phyloP scores from a whole-genome alignment of 345 rosid genomes.

The Viola odorata region DNA sequence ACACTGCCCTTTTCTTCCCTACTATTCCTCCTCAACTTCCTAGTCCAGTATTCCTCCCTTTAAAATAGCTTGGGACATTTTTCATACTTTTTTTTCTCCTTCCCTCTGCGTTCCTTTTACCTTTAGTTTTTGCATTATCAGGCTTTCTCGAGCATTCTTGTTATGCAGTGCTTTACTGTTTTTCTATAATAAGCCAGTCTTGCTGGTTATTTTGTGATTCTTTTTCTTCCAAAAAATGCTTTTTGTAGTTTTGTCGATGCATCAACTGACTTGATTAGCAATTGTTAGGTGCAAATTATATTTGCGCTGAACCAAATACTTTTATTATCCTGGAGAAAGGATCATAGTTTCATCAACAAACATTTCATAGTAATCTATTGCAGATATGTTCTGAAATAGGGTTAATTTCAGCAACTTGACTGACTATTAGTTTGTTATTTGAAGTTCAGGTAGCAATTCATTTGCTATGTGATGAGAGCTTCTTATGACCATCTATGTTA shows the following conservation, averaged over 20 bases:
- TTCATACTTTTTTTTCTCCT: conserved; percentile 20
- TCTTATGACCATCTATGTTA: neutral
- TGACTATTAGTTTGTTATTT: neutral
- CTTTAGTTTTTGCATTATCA: conserved; percentile 10
- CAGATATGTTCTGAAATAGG: neutral
- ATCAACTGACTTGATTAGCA: neutral
- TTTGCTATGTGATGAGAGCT: neutral
- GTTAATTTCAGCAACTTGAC: neutral
- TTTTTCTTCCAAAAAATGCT: too few relatives aligned
- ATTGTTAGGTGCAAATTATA: neutral
- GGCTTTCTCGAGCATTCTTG: conserved; percentile 4
- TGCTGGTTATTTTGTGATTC: too few relatives aligned
- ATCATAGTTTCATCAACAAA: neutral
- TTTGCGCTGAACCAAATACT: neutral
- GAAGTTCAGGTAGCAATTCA: neutral
- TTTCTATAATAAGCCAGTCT: neutral
- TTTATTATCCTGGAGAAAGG: neutral
- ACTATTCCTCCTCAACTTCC: conserved; percentile 74
- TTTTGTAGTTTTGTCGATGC: too few relatives aligned
- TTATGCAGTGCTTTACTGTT: neutral
- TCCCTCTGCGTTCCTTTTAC: conserved; percentile 20
- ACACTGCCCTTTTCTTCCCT: conserved; percentile 86
- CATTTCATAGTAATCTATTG: neutral
- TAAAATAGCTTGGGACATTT: conserved; percentile 31
- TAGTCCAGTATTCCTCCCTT: conserved; percentile 31